Base-by-base conservation (phyloP, 768 basidiomycete species). In the Suillus subaureus region DNA sequence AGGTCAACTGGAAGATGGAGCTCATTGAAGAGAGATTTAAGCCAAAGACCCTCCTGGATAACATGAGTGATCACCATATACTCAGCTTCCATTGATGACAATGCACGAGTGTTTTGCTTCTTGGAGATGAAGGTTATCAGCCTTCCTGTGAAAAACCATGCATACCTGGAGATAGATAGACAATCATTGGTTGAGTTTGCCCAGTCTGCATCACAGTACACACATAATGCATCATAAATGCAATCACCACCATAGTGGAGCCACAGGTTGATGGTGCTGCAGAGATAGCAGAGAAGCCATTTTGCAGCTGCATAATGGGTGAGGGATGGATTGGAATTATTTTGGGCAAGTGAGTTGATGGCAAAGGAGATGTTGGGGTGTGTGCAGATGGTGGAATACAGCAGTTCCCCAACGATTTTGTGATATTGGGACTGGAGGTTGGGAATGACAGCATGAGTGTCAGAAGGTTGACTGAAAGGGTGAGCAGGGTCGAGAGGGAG, bases 301-400 rank as follows among this genome's bases (percentile, higher is more conserved):
- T 73, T 70, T 9, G 69, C 65, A 1, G 73, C 76, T 1, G 64
- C 66, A n/a, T 64, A 66, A 55, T 79, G 79, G 7, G 64, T 66
- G 1, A 35, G 35, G 0, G 45, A 52, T 2, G 79, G 80, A 31
- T 72, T 72, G 0, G 75, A 62, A 15, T 69, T 75, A 72, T 69
- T 79, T 28, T 75, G 75, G 0, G 77, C 69, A 6, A 82, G 73
- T 0, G 61, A 28, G 39, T 70, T 68, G 6, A 79, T 75, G 12
- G 76, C 68, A 47, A 68, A 79, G 0, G 77, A 45, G 9, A 45
- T 45, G 4, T 45, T n/a, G 0, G n/a, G n/a, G 4, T n/a, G 11
- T 4, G n/a, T 45, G 37, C 58, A 61, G 3, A 69, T 33, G 0
- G 33, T 0, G 2, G 37, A 8, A 21, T 40, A 57, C 0, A 69